Evolutionary conservation across 306 rosid species (phyloP), one percentile per base, ranked within the genome.

Genomic region (Quercus wislizeni): DNA sequence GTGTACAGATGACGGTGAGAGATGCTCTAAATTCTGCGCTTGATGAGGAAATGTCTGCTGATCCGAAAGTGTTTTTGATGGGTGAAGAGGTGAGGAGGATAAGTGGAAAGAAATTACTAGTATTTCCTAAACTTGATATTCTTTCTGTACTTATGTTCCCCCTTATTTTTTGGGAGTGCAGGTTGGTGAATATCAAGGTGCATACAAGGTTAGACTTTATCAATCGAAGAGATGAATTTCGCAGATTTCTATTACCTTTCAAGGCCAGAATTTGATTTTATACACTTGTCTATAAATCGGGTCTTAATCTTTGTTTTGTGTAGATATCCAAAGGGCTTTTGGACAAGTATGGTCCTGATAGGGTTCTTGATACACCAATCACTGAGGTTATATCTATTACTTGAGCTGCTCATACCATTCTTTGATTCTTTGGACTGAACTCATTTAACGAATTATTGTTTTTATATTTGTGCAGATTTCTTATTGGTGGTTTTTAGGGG

Each of bases 161-260:
- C 76, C 76, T 80, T 52, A 41, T 65, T 25, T 13, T 81, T 55
- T 74, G 67, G 76, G 23, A 55, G 30, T 86, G 86, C 88, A 94
- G 99, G 99, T 96, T 81, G 99, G 99, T 64, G 98, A 96, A 84
- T 96, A 96, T 85, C 99, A 96, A 79, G 98, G 99, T 77, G 99
- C 99, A 68, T 96, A 96, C 86, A 95, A 95, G 99, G 99, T 95
- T 82, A 70, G 88, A 75, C 43, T 59, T 20, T 67, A 12, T 6
- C 49, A 63, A 43, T 20, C 1, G 4, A 38, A 35, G 72, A 65
- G 72, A 74, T 70, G 57, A 33, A 59, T 78, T 76, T 76, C 52
- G 54, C 23, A 25, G 54, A 69, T 75, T 55, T 51, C 73, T 52
- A 10, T 1, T 74, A 27, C 2, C 69, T 17, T 23, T 73, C 74